Base-by-base conservation (phyloP, 1,139 yeast species). In the Magnusiomyces ingens region DNA sequence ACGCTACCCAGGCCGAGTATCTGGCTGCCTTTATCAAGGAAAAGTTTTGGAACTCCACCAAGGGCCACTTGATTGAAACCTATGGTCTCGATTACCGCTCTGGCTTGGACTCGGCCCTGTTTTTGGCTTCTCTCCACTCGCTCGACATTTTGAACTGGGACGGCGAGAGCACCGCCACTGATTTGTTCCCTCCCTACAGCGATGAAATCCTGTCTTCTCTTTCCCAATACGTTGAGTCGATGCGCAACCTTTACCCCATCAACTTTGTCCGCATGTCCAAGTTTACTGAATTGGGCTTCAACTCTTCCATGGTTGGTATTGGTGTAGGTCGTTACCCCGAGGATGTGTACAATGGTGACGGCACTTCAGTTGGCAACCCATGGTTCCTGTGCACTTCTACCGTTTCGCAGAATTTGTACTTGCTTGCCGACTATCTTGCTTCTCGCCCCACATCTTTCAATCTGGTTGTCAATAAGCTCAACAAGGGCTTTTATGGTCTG, bases 251-350 rank as follows among this genome's bases (percentile, higher is more conserved):
- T 53, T 90, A 85, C 66, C 94, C 95, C 1, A 77, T 91, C 44
- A 91, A 91, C 68, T 78, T 75, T 54, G 67, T 69, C 11, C 69
- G 76, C 50, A 66, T 75, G 21, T 73, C 75, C 1, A 65, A 63
- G 55, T 66, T 64, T 52, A 53, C 57, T 3, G 45, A 50, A 10
- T 53, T 54, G 2, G 64, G 65, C 6, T 37, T 52, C 17, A 56
- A 59, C 47, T 45, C 54, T 18, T 48, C 56, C 19, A 45, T 55
- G 46, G 64, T 57, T 22, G 95, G 94, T 0, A 81, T 84, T 45
- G 96, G 87, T 0, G 70, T 91, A 50, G 99, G 99, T 1, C 75
- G 99, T 63, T 93, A 93, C 64, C 96, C 97, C 0, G 98, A 91
- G 64, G 99, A 93, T 69, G 70, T 85, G 12, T 93, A 93, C 67